These are phyloP conservation scores for Geotrichum carabidarum DNA, from an alignment of 1,139 yeast species.

Conservation along the genomic window DNA sequence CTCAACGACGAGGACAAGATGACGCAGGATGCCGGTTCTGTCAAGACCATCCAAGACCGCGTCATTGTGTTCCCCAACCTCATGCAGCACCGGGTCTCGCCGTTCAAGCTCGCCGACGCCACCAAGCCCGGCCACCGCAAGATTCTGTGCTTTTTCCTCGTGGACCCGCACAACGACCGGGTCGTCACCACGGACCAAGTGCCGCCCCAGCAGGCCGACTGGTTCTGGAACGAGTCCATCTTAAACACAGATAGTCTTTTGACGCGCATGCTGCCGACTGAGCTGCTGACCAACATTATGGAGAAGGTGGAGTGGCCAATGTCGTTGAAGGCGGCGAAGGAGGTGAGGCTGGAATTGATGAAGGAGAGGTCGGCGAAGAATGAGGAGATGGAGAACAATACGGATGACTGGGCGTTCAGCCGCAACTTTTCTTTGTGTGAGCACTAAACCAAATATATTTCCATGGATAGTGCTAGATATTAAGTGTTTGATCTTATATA, in stretches of 20 bases:
- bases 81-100: conserved; percentile 43
- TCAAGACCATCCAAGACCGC: conserved; percentile 34
- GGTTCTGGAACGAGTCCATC: conserved; percentile 33
- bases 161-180: conserved; percentile 39
- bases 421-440: conserved; percentile 38
- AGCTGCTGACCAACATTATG: conserved; percentile 22
- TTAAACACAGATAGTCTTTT: neutral
- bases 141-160: conserved; percentile 43
- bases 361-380: conserved; percentile 33
- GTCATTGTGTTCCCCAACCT: conserved; percentile 42
- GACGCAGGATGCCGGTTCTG: conserved; percentile 32
- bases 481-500: too few relatives aligned
- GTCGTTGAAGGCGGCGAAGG: conserved; percentile 33
- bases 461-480: too few relatives aligned
- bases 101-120: conserved; percentile 40
- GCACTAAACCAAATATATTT: too few relatives aligned
- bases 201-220: conserved; percentile 43
- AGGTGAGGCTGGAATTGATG: conserved; percentile 37
- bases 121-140: conserved; percentile 42
- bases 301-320: conserved; percentile 29
- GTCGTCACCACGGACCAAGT: conserved; percentile 38
- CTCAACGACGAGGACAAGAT: conserved; percentile 35
- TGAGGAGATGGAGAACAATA: conserved; percentile 18
- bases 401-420: conserved; percentile 23
- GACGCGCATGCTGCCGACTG: conserved; percentile 19